Conservation (phyloP, 768 basidiomycete genomes). For the Boletus vinaceobasis region DNA sequence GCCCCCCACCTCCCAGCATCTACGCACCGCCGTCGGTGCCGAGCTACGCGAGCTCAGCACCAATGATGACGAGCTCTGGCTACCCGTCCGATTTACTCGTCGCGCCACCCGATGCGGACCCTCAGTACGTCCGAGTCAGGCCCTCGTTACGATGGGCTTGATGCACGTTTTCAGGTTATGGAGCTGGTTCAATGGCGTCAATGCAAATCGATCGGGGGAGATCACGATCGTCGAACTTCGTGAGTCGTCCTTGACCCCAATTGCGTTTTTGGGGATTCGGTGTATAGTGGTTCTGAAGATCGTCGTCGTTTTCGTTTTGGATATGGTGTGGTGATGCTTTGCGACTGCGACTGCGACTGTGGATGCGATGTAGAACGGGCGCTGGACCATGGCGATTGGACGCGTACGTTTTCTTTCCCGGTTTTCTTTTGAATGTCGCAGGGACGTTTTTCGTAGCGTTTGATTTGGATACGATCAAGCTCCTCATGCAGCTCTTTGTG, state of each 20-base stretch:
- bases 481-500: constrained; percentile 79
- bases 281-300: neutral
- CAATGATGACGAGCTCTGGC: neutral
- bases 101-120: constrained; percentile 58
- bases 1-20: constrained; percentile 6
- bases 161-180: constrained; percentile 48
- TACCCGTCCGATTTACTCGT: neutral
- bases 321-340: neutral
- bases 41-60: neutral
- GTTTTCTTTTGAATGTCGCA: neutral
- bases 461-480: constrained; percentile 82
- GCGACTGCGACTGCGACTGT: neutral
- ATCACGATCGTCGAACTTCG: constrained; percentile 67
- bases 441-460: constrained; percentile 47
- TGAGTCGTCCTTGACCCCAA: constrained; percentile 35
- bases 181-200: constrained; percentile 70
- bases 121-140: constrained; percentile 51
- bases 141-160: neutral
- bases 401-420: constrained; percentile 46
- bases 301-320: neutral
- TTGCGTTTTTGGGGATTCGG: neutral
- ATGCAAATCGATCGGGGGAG: constrained; percentile 62
- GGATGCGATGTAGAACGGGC: constrained; percentile 28
- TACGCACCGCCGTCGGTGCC: neutral
- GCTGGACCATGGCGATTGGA: constrained; percentile 67